Evolutionary conservation across 2,329 filamentous ascomycete species (phyloP).

Genomic region (Alternaria viburni): DNA sequence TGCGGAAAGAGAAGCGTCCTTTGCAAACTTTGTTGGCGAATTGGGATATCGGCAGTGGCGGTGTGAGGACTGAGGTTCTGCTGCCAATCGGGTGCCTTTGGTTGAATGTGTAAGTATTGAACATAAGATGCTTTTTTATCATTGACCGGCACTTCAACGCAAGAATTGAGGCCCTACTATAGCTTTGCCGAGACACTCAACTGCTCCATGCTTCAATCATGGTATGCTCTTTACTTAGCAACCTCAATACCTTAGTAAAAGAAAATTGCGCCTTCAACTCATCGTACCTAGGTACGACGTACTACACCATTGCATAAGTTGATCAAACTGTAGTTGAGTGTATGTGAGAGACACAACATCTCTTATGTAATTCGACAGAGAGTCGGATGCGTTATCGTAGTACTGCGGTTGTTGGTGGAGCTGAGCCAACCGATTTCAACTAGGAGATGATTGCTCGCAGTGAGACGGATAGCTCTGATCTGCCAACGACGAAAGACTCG

Average conservation of each 20-base stretch:
- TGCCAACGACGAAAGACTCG: not conserved
- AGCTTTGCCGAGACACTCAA: not conserved
- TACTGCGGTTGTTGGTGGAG: not conserved
- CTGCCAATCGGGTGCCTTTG: not conserved
- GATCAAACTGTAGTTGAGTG: not conserved
- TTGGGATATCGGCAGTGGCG: not conserved
- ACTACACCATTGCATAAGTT: not conserved
- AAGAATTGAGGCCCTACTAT: not conserved
- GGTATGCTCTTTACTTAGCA: not conserved
- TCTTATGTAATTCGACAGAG: not conserved
- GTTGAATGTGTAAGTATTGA: not conserved
- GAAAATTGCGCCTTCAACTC: not conserved
- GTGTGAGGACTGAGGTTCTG: not conserved
- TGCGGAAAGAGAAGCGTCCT: not conserved
- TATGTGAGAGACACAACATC: not conserved
- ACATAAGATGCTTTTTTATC: not conserved
- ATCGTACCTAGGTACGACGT: not conserved
- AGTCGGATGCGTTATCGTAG: not conserved
- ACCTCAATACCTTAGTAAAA: not conserved
- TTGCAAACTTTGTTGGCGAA: not conserved
- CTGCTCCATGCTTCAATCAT: not conserved
- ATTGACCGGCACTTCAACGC: not conserved
- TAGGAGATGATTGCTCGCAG: not conserved
- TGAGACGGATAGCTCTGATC: not conserved
- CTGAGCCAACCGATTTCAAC: not conserved